Evolutionary conservation across 352 stramenopile genomes (phyloP), one percentile per base, ranked within the genome.

Genomic region (Phytophthora citrophthora): DNA sequence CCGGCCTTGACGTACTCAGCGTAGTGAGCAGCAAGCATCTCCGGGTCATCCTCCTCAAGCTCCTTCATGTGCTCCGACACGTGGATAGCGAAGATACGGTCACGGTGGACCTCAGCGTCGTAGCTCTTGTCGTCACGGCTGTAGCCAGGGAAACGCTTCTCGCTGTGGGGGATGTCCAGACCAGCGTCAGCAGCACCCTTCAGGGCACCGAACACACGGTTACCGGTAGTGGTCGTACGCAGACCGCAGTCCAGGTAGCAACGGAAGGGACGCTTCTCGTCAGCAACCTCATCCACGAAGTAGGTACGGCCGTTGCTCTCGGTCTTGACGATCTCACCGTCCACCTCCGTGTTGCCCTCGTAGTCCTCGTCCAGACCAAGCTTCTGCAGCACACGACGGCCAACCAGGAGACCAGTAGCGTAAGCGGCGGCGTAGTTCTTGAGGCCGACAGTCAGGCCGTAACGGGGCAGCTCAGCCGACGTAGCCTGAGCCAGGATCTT

Each of bases 401-500:
- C 95, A 18, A 96, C 74, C 39, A 99, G 87, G 23, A 99, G 86
- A 71, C 96, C 96, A 32, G 96, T 99, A 75, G 93, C 98, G 90
- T 99, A 99, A 18, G 96, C 96, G 29, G 98, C 98, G 39, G 97
- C 88, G 88, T 99, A 99, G 93, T 99, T 99, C 93, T 99, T 99
- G 43, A 99, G 89, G 70, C 97, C 97, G 48, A 98, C 87, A 29
- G 88, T 96, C 31, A 99, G 82, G 50, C 98, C 98, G 86, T 99
- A 99, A 53, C 97, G 93, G 40, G 87, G 81, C 20, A 99, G 84
- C 83, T 99, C 98, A n/a, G 83, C 91, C 55, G 97, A 99, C 64
- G 89, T 92, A 38, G 97, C 97, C 68, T 95, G 85, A 41, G 66
- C 75, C 36, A 99, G 72, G 61, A 99, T 95, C 80, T 98, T 97